A percentile compares a stretch with the other conserved stretches of the same genome.
Evolutionary conservation across 2,329 filamentous ascomycete genomes (phyloP).

Genomic region (Malbranchea zuffiana): DNA sequence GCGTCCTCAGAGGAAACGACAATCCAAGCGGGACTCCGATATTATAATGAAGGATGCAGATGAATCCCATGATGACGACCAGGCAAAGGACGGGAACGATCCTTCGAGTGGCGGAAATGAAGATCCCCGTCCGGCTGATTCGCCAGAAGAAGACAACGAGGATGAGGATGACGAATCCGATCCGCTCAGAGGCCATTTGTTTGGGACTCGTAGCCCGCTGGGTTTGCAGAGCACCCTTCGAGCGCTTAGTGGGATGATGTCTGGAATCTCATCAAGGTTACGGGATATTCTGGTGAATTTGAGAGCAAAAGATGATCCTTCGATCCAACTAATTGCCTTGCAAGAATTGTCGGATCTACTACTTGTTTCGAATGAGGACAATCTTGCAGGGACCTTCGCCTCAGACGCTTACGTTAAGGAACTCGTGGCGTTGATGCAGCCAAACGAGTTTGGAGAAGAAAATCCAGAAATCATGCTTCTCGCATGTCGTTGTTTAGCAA

Average conservation of each 20-base stretch:
- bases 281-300: conserved; percentile 67
- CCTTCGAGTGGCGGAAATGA: conserved; percentile 53
- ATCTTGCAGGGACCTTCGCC: conserved; percentile 85
- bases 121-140: conserved; percentile 46
- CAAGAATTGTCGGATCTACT: conserved; percentile 90
- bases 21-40: conserved; percentile 50
- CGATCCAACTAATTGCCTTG: conserved; percentile 79
- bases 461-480: conserved; percentile 96
- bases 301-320: conserved; percentile 72
- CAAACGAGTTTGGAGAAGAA: conserved; percentile 74
- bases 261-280: conserved; percentile 66
- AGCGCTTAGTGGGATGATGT: conserved; percentile 85
- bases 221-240: conserved; percentile 70
- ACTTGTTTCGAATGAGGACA: conserved; percentile 91
- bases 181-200: conserved; percentile 50
- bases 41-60: conserved; percentile 61
- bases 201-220: conserved; percentile 53
- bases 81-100: conserved; percentile 42
- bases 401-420: conserved; percentile 94
- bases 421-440: conserved; percentile 81
- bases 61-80: conserved; percentile 37
- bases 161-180: conserved; percentile 51
- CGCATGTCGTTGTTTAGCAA: conserved; percentile 88
- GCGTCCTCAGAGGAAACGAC: conserved; percentile 45
- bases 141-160: conserved; percentile 52